Percentiles rank a stretch among this genome's conserved stretches.
phyloP scores from a whole-genome alignment of 1,284 basidiomycete genomes.

The Wallemia hederae region DNA sequence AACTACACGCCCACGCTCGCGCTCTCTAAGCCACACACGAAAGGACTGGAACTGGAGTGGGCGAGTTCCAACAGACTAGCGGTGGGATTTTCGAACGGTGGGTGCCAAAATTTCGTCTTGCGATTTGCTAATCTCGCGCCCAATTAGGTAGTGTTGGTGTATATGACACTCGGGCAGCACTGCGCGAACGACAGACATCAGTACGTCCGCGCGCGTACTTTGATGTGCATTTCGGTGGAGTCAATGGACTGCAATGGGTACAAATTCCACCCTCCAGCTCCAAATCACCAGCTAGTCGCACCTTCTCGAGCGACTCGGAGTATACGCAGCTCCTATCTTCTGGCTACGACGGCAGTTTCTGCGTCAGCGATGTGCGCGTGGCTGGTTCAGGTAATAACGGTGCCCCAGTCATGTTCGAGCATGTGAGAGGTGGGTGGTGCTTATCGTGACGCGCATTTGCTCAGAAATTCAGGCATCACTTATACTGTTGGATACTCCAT shows the following conservation, averaged over 20 bases:
- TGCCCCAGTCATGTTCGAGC: conserved; percentile 31
- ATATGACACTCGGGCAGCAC: background rate
- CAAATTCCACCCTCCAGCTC: background rate
- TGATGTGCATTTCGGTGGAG: background rate
- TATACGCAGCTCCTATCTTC: conserved; percentile 41
- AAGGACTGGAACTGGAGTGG: background rate
- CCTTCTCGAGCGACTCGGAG: conserved; percentile 19
- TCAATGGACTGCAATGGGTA: background rate
- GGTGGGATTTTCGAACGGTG: background rate
- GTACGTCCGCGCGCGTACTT: background rate
- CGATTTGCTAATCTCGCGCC: background rate
- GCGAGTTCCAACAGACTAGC: background rate
- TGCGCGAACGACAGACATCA: background rate
- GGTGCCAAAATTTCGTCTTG: background rate
- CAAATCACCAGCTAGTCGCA: background rate
- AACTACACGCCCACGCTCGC: conserved; percentile 10
- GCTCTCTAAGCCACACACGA: background rate
- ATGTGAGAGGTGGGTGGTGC: conserved; percentile 26
- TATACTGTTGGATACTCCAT: conserved; percentile 2
- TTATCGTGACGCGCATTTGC: conserved; percentile 3
- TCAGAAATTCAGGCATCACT: background rate
- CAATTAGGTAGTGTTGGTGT: background rate
- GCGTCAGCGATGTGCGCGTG: conserved; percentile 41
- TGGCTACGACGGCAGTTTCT: conserved; percentile 44
- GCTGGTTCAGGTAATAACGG: conserved; percentile 10